A percentile compares a stretch with the other conserved stretches of the same genome.
phyloP scores from a whole-genome alignment of 2,329 filamentous ascomycete species.

The Colletotrichum tropicicola region DNA sequence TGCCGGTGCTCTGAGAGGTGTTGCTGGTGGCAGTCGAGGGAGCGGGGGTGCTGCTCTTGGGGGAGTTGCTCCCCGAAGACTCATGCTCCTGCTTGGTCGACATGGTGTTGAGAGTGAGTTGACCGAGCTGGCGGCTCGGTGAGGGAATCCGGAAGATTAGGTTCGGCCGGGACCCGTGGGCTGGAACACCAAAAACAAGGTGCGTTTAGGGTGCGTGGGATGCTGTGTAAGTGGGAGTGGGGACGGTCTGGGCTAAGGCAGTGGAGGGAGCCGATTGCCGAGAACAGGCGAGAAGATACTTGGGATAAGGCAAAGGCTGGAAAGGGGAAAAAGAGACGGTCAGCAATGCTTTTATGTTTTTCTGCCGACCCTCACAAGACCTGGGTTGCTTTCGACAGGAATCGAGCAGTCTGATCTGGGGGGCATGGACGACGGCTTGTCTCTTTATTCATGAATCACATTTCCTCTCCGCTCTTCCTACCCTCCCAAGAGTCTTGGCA shows the following conservation, averaged over 20 bases:
- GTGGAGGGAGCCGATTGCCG: slow-evolving; percentile 20
- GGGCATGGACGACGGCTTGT: slow-evolving; percentile 25
- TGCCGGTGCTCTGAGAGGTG: slow-evolving; percentile 50
- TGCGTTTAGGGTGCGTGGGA: not conserved
- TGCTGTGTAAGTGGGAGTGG: slow-evolving; percentile 26
- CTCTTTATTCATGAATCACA: slow-evolving; percentile 31
- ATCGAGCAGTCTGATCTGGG: slow-evolving; percentile 11
- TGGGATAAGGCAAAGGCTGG: not conserved
- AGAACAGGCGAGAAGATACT: slow-evolving; percentile 13
- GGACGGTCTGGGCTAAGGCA: not conserved
- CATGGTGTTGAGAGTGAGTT: slow-evolving; percentile 28
- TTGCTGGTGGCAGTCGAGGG: slow-evolving; percentile 58
- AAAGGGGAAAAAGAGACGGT: slow-evolving; percentile 13
- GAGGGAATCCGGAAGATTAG: not conserved
- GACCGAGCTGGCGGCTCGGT: slow-evolving; percentile 17
- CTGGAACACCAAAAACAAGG: not conserved
- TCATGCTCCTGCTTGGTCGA: slow-evolving; percentile 36
- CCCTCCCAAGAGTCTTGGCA: slow-evolving; percentile 26
- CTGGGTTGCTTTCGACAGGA: slow-evolving; percentile 8
- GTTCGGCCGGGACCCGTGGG: slow-evolving; percentile 9
- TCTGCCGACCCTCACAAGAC: slow-evolving; percentile 9
- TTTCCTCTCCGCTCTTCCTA: slow-evolving; percentile 31
- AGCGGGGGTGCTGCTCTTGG: slow-evolving; percentile 62
- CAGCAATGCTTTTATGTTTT: slow-evolving; percentile 30
- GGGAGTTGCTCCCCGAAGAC: slow-evolving; percentile 53